phyloP scores from a whole-genome alignment of 2,329 filamentous ascomycete species.

The Fusarium burgessii region DNA sequence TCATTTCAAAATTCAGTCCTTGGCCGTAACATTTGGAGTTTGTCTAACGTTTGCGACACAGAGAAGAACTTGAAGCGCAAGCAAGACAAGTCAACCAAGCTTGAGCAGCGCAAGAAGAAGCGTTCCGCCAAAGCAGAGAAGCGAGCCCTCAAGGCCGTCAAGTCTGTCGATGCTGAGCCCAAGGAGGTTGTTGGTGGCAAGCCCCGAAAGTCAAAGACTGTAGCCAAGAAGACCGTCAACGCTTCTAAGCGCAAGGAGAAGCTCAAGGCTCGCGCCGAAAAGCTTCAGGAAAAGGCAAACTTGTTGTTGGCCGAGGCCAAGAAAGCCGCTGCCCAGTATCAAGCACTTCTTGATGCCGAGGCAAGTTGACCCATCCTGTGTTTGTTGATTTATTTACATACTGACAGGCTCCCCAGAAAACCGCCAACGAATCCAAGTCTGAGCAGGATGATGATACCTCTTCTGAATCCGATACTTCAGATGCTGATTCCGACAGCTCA shows the following conservation, averaged over 20 bases:
- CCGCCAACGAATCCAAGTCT: constrained; percentile 26
- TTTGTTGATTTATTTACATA: neutral
- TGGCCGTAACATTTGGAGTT: neutral
- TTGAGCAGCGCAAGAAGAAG: constrained; percentile 53
- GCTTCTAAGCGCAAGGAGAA: constrained; percentile 55
- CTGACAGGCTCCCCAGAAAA: constrained; percentile 20
- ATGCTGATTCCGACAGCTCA: constrained; percentile 33
- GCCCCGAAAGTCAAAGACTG: constrained; percentile 43
- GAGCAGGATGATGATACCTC: constrained; percentile 38
- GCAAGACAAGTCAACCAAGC: constrained; percentile 26
- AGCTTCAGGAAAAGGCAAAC: constrained; percentile 48
- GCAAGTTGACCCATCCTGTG: constrained; percentile 22
- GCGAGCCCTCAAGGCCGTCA: constrained; percentile 51
- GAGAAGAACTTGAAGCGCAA: constrained; percentile 31
- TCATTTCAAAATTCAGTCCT: no score
- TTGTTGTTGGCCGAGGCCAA: constrained; percentile 57
- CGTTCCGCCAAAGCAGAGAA: constrained; percentile 53
- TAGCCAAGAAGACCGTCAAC: constrained; percentile 47
- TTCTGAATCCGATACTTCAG: constrained; percentile 40
- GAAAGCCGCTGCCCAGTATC: constrained; percentile 48
- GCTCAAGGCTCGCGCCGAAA: constrained; percentile 54
- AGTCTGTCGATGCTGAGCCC: constrained; percentile 42
- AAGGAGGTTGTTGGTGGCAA: constrained; percentile 50
- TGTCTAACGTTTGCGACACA: constrained; percentile 18
- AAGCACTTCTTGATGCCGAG: constrained; percentile 42